Percentiles rank a stretch among this genome's conserved stretches.
Conservation (phyloP, 768 basidiomycete genomes). For the Boletus rex-veris region DNA sequence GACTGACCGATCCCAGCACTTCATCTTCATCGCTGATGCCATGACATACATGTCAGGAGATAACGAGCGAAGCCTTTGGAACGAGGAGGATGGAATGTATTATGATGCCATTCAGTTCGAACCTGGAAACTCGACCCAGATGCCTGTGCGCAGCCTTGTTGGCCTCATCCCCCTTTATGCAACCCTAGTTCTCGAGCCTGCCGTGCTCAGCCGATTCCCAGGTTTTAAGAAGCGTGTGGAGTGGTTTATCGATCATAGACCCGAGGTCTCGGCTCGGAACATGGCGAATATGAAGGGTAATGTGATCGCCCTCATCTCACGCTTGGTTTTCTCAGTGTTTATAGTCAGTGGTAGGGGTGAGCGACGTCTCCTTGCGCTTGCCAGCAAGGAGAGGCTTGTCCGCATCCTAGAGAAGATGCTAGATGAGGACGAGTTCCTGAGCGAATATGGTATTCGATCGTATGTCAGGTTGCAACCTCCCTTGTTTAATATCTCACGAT, state of each 20-base stretch:
- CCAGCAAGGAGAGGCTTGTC: slow-evolving; percentile 85
- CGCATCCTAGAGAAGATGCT: slow-evolving; percentile 94
- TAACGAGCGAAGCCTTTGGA: slow-evolving; percentile 84
- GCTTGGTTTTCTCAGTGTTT: not conserved
- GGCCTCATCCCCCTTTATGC: slow-evolving; percentile 98
- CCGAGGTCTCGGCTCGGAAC: slow-evolving; percentile 81
- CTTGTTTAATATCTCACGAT: not conserved
- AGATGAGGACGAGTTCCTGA: slow-evolving; percentile 95
- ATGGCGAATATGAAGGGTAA: slow-evolving; percentile 94
- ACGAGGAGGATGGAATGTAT: slow-evolving; percentile 96
- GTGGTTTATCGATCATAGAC: slow-evolving; percentile 96
- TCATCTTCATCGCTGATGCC: slow-evolving; percentile 97
- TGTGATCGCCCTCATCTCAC: slow-evolving; percentile 4
- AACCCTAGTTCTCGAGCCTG: slow-evolving; percentile 89
- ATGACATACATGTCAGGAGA: slow-evolving; percentile 92
- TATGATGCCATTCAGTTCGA: slow-evolving; percentile 96
- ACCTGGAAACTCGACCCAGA: slow-evolving; percentile 75
- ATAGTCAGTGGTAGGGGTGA: slow-evolving; percentile 70
- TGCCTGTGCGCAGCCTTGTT: slow-evolving; percentile 92
- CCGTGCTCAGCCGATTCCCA: slow-evolving; percentile 84
- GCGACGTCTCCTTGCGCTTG: slow-evolving; percentile 83
- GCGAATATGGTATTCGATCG: slow-evolving; percentile 95
- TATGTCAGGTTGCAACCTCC: slow-evolving; percentile 39
- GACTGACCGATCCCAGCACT: slow-evolving; percentile 57
- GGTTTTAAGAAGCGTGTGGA: slow-evolving; percentile 99